A percentile compares a stretch with the other conserved stretches of the same genome.
phyloP scores from a whole-genome alignment of 2,329 filamentous ascomycete genomes.

The Phaeosphaeria sp. region DNA sequence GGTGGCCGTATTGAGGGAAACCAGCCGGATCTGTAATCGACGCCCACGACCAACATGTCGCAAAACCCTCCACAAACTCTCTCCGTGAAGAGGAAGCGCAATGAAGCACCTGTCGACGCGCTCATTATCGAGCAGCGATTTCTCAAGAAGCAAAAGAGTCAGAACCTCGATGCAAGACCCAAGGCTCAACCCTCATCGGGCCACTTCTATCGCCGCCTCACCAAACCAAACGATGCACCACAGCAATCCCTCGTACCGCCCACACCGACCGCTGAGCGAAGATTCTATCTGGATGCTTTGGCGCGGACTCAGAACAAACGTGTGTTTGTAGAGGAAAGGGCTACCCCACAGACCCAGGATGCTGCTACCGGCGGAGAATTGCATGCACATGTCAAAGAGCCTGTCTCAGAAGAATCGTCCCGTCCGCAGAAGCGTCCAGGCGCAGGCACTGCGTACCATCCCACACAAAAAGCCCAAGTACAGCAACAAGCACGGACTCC shows the following conservation, averaged over 20 bases:
- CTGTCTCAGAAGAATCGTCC: conserved; percentile 10
- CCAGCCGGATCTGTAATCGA: background rate
- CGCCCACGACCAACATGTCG: conserved; percentile 18
- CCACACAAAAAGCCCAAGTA: conserved; percentile 6
- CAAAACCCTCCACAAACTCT: conserved; percentile 37
- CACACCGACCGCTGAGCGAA: conserved; percentile 26
- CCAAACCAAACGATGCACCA: conserved; percentile 27
- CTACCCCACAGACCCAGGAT: conserved; percentile 6
- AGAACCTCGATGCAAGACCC: background rate
- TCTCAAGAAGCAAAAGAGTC: conserved; percentile 31
- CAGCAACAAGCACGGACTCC: conserved; percentile 12
- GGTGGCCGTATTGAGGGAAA: background rate
- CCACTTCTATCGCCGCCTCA: conserved; percentile 29
- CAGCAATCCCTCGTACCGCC: conserved; percentile 16
- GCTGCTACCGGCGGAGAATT: conserved; percentile 4
- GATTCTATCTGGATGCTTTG: conserved; percentile 32
- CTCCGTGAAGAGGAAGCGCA: conserved; percentile 61
- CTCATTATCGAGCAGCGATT: conserved; percentile 41
- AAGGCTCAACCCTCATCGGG: conserved; percentile 8
- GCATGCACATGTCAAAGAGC: conserved; percentile 7
- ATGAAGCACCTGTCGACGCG: conserved; percentile 63
- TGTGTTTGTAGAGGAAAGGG: conserved; percentile 28
- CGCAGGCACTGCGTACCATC: conserved; percentile 26
- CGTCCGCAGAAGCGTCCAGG: conserved; percentile 39
- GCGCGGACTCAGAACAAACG: conserved; percentile 21